Conservation (phyloP, 2,329 filamentous ascomycete genomes). For the Aspergillus puulaauensis region DNA sequence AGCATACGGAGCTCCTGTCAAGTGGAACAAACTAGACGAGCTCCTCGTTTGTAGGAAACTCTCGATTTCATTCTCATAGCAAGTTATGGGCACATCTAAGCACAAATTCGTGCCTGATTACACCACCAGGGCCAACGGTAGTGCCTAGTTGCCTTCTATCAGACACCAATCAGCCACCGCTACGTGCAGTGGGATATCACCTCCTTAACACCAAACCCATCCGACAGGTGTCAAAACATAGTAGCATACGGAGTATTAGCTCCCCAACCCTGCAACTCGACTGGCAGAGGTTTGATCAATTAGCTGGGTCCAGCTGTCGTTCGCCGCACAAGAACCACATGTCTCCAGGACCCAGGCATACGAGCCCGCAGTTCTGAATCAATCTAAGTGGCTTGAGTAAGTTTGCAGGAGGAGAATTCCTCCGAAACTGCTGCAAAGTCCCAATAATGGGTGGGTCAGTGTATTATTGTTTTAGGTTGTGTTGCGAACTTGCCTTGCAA, state of each 20-base stretch:
- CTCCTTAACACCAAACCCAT: neutral
- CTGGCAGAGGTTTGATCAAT: neutral
- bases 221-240: neutral
- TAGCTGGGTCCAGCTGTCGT: neutral
- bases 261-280: neutral
- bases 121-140: neutral
- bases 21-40: too few species aligned
- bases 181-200: neutral
- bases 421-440: neutral
- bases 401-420: neutral
- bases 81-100: neutral
- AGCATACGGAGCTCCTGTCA: neutral
- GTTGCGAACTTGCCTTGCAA: neutral
- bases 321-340: neutral
- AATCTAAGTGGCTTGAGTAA: neutral
- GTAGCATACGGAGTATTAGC: neutral
- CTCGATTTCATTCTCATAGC: neutral
- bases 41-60: neutral
- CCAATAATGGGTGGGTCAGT: neutral
- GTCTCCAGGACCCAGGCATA: neutral
- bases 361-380: neutral
- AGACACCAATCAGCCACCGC: neutral
- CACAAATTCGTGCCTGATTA: neutral
- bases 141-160: neutral
- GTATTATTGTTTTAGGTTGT: neutral